A percentile compares a stretch with the other conserved stretches of the same genome.
These are phyloP conservation scores for Umbelopsis sp. DNA, from an alignment of 192 early-diverging fungal species.

Conservation along the genomic window DNA sequence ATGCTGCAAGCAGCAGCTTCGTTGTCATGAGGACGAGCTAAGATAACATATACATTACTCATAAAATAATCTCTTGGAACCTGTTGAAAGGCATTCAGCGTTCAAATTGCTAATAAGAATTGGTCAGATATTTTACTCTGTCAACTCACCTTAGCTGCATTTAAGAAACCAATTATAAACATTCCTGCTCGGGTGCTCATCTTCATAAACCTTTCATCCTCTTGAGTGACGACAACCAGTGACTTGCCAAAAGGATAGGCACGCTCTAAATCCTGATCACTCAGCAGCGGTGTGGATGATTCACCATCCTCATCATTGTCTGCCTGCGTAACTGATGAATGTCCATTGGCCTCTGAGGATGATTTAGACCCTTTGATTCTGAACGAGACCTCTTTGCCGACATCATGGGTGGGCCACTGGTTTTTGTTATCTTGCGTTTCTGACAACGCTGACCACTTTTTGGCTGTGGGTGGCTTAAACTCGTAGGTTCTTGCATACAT, in stretches of 20 bases:
- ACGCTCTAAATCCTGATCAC: conserved; percentile 57
- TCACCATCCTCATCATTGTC: conserved; percentile 28
- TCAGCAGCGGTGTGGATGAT: background rate
- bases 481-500: conserved; percentile 61
- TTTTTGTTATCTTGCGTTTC: conserved; percentile 39
- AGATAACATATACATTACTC: conserved; percentile 52
- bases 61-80: conserved; percentile 59
- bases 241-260: conserved; percentile 74
- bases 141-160: conserved; percentile 41
- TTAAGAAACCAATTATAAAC: conserved; percentile 63
- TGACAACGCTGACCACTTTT: conserved; percentile 65
- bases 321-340: conserved; percentile 12
- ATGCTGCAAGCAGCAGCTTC: conserved; percentile 42
- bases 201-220: conserved; percentile 65
- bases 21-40: conserved; percentile 47
- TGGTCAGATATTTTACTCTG: no score
- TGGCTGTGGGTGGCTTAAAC: conserved; percentile 57
- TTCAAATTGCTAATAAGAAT: background rate
- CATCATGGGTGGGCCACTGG: conserved; percentile 41
- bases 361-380: conserved; percentile 27
- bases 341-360: background rate
- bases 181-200: conserved; percentile 60
- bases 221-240: conserved; percentile 60
- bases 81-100: conserved; percentile 31
- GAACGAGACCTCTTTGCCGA: conserved; percentile 35